A percentile compares a stretch with the other conserved stretches of the same genome.
These are phyloP conservation scores for Waitea zeae DNA, from an alignment of 1,284 basidiomycete genomes.

Conservation along the genomic window DNA sequence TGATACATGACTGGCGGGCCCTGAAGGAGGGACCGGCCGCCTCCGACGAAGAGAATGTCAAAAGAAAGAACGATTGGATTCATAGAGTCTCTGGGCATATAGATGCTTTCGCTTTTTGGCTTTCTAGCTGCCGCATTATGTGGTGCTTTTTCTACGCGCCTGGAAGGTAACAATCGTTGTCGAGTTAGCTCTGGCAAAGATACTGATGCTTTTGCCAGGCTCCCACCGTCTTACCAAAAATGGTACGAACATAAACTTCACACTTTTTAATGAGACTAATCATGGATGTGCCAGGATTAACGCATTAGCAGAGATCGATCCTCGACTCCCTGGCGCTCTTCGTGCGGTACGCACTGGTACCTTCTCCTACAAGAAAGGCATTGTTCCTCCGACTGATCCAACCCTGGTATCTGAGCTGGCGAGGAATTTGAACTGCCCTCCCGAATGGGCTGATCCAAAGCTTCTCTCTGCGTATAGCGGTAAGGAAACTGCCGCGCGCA, in stretches of 20 bases:
- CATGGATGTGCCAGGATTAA: conserved; percentile 29
- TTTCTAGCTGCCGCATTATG: too few relatives aligned
- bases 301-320: conserved; percentile 48
- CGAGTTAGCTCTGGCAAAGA: too few relatives aligned
- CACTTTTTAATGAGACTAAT: background rate
- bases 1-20: too few relatives aligned
- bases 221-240: conserved; percentile 55
- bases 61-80: too few relatives aligned
- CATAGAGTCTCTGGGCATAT: too few relatives aligned
- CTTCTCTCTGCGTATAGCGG: conserved; percentile 45
- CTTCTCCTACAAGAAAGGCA: conserved; percentile 38
- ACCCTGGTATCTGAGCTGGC: conserved; percentile 28
- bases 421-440: conserved; percentile 34
- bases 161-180: too few relatives aligned
- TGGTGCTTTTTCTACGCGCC: conserved; percentile 72
- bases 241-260: conserved; percentile 22
- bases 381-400: conserved; percentile 14
- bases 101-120: too few relatives aligned
- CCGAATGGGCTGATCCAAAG: conserved; percentile 42
- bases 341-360: conserved; percentile 29
- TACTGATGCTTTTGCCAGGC: too few relatives aligned
- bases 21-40: too few relatives aligned
- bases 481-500: conserved; percentile 23
- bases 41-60: too few relatives aligned
- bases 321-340: conserved; percentile 33